Evolutionary conservation across 2,329 filamentous ascomycete species (phyloP), one percentile per base, ranked within the genome.

Genomic region (Sporothrix mexicana): DNA sequence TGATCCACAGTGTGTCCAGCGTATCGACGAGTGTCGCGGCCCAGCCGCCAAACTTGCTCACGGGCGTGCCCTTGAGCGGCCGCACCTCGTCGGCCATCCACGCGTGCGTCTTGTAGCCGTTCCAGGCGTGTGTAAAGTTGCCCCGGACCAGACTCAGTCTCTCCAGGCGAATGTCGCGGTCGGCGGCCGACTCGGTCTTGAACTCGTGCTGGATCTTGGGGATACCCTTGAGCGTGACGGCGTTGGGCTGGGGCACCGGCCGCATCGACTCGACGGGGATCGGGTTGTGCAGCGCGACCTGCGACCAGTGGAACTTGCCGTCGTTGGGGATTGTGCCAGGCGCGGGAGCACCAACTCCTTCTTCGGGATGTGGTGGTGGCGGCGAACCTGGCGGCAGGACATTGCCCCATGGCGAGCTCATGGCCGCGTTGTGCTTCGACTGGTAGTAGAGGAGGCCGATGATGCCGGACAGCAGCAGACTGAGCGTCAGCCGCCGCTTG

Each of bases 1-100:
- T 90, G 76, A 93, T 91, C 90, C 91, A 93, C 17, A 93, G 82
- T n/a, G 89, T 90, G 78, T 93, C 91, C 70, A 92, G 83, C 1
- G 88, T 83, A 78, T 92, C 90, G 15, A 92, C 88, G 73, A 92
- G 81, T 7, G 90, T 92, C 6, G 90, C 90, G 3, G 87, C 88
- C 90, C 90, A 92, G 41, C 90, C 90, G 20, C 88, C 88, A 66
- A 76, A 73, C 70, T 74, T 73, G 49, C 72, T 69, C 79, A 91
- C 91, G 43, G 79, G 81, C 1, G 79, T 77, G 17, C 85, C 88
- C 17, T 84, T 84, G 12, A 92, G 76, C 2, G 90, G 90, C 36
- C 83, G 83, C 69, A 92, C 81, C 76, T 91, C 90, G 78, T 92
- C 90, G 68, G 86, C 84, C 77, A 86, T 84, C 89, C 90, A 92